These are phyloP conservation scores for Penicillium macrosclerotiorum DNA, from an alignment of 495 filamentous ascomycete genomes.

Conservation along the genomic window DNA sequence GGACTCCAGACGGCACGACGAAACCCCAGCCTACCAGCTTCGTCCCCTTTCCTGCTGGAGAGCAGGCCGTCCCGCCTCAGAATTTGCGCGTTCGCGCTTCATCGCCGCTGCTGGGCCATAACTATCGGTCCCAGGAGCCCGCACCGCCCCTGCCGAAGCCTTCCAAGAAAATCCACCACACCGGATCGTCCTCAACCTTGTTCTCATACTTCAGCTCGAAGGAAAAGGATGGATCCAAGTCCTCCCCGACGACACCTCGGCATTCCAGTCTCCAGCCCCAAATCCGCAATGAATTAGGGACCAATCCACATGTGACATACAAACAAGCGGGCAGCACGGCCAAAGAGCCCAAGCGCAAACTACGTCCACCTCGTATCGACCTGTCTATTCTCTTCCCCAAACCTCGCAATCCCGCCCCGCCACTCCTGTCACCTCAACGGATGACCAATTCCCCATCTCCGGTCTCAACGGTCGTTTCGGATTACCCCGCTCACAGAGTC, in stretches of 20 bases:
- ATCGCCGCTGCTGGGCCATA: constrained; percentile 41
- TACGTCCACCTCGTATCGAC: constrained; percentile 43
- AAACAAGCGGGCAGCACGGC: constrained; percentile 22
- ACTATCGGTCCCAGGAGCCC: constrained; percentile 29
- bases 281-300: constrained; percentile 20
- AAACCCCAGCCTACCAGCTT: constrained; percentile 22
- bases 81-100: constrained; percentile 44
- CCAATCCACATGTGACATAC: constrained; percentile 25
- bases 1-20: constrained; percentile 26
- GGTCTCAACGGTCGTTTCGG: constrained; percentile 34
- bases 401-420: constrained; percentile 29
- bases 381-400: constrained; percentile 49
- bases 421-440: constrained; percentile 45
- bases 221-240: constrained; percentile 17
- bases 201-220: constrained; percentile 39
- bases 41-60: constrained; percentile 26
- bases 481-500: constrained; percentile 18
- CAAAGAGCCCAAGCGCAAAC: constrained; percentile 41
- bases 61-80: constrained; percentile 20
- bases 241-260: constrained; percentile 10
- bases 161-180: constrained; percentile 33
- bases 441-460: constrained; percentile 45
- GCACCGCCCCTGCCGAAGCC: constrained; percentile 25
- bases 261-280: constrained; percentile 19
- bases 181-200: constrained; percentile 37